Evolutionary conservation across 768 basidiomycete species (phyloP).

Genomic region (Xerocomus brunneocitrinus): DNA sequence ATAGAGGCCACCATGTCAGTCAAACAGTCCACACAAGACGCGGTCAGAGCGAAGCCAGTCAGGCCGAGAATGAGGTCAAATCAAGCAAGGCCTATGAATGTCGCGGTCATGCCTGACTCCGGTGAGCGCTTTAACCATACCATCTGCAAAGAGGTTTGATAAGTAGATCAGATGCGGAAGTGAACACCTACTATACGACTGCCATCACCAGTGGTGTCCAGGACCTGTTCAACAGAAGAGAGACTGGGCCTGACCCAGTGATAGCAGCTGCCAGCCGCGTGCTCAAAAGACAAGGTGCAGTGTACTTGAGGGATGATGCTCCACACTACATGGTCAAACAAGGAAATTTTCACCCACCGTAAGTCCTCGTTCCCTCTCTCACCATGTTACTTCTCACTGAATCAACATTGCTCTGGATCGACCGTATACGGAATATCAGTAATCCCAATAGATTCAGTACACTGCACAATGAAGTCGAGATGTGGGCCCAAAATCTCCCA

Average conservation of each 20-base stretch:
- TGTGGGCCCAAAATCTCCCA: no score
- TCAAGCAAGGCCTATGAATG: not conserved
- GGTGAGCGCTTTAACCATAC: no score
- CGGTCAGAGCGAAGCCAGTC: not conserved
- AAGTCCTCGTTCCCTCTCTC: not conserved
- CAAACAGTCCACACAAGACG: not conserved
- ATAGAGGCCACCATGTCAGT: not conserved
- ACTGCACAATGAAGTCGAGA: not conserved
- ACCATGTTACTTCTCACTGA: not conserved
- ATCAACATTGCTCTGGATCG: not conserved
- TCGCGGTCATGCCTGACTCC: no score
- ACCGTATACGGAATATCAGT: not conserved
- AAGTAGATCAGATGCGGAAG: no score
- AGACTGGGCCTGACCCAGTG: no score
- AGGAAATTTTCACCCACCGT: not conserved
- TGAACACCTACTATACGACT: no score
- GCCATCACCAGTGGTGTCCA: no score
- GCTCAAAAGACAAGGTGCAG: no score
- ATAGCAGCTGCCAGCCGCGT: no score
- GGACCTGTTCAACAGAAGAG: no score
- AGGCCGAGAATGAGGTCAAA: not conserved
- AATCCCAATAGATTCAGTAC: not conserved
- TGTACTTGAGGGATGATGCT: not conserved
- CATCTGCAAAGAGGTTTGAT: no score
- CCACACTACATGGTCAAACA: not conserved